These are phyloP conservation scores for Salix arbutifolia DNA, from an alignment of 345 rosid species.

Conservation along the genomic window DNA sequence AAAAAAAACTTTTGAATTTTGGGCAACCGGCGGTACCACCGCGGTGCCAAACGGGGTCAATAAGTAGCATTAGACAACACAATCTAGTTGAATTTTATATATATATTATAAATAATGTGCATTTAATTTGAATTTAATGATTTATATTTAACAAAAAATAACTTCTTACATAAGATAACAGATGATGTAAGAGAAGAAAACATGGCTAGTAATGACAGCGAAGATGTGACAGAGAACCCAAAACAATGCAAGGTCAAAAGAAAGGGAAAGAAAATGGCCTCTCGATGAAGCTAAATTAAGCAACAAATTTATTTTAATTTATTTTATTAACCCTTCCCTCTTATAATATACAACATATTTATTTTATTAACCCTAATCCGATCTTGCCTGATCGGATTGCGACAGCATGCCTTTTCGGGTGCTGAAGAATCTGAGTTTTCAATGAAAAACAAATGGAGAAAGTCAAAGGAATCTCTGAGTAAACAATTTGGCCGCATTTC, in stretches of 20 bases:
- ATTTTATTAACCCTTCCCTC: background rate
- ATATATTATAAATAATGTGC: too few species aligned
- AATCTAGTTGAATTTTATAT: too few species aligned
- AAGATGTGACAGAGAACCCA: conserved; percentile 8
- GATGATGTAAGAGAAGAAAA: background rate
- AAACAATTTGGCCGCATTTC: too few species aligned
- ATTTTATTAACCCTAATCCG: background rate
- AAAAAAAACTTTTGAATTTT: too few species aligned
- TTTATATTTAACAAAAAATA: too few species aligned
- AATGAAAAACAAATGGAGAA: background rate
- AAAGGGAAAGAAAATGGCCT: conserved; percentile 19
- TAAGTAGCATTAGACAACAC: too few species aligned
- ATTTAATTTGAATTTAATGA: too few species aligned
- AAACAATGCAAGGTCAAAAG: conserved; percentile 14
- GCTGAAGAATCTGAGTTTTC: conserved; percentile 8
- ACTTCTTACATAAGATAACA: background rate
- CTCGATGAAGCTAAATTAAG: conserved; percentile 16
- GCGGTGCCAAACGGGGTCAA: too few species aligned
- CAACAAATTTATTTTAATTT: background rate
- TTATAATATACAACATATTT: background rate
- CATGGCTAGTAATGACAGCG: background rate
- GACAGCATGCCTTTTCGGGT: conserved; percentile 5
- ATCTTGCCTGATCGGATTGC: background rate
- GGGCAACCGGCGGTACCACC: too few species aligned
- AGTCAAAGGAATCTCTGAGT: background rate